Evolutionary conservation across 2,329 filamentous ascomycete species (phyloP), one percentile per base, ranked within the genome.

Genomic region (Sporothrix brasiliensis): DNA sequence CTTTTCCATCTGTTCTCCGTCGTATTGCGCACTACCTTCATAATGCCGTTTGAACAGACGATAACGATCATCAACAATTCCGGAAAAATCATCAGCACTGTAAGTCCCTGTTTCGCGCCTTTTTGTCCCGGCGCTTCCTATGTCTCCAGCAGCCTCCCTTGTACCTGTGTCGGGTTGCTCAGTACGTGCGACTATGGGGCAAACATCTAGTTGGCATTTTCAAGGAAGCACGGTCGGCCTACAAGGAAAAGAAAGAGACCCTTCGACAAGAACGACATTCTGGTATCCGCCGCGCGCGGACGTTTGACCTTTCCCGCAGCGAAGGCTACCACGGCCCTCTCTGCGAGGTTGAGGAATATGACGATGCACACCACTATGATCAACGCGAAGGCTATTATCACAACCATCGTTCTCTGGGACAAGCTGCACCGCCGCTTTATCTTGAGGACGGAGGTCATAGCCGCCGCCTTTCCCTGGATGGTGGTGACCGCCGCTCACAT

Each of bases 31-130:
- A 30, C 39, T 7, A 13, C 47, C 19, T 21, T 41, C 76, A 79
- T 70, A 39, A 83, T 84, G 81, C 77, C 81, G 60, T 79, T 84
- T 73, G 80, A 83, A 69, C 90, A 97, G 81, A 94, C 92, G 66
- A 89, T 97, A 75, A 94, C 92, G 74, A 92, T 97, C 77, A 91
- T 97, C 81, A 95, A 97, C 83, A 93, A 86, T 77, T 95, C 92
- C 71, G 93, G 93, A 76, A 96, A 97, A 82, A 89, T 97, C 67
- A 92, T 97, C 76, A 94, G 90, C 84, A 95, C 91, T 72, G 92
- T 94, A 85, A 79, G 90, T 58, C 66, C 53, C 21, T 14, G 14
- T 52, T 11, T 9, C 10, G 11, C 4, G 39, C 30, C 53, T 9
- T 58, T 39, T 27, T n/a, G 19, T 7, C 3, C 19, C 16, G 49